A percentile compares a stretch with the other conserved stretches of the same genome.
These are phyloP conservation scores for Pisolithus tinctorius DNA, from an alignment of 768 basidiomycete species.

Conservation along the genomic window DNA sequence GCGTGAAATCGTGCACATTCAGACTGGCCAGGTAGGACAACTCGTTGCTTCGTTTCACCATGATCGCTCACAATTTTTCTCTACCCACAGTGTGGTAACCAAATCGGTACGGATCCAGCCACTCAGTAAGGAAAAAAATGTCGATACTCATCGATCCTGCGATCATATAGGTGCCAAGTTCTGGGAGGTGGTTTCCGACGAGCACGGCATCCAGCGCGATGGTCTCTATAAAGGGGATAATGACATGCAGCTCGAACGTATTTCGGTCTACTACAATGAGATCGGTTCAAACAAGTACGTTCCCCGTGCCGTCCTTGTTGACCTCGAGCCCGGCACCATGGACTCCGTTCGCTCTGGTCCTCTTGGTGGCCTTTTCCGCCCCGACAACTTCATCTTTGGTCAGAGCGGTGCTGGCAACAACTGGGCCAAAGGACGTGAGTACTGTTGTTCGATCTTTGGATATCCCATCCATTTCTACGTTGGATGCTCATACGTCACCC, in stretches of 20 bases:
- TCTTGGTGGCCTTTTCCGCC: constrained; percentile 88
- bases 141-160: constrained; percentile 14
- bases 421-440: constrained; percentile 99
- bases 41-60: not conserved
- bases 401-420: constrained; percentile 99
- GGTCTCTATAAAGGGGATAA: constrained; percentile 90
- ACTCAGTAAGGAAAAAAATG: constrained; percentile 6
- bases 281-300: constrained; percentile 95
- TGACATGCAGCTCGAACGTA: constrained; percentile 94
- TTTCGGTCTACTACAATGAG: constrained; percentile 98
- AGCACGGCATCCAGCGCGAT: constrained; percentile 93
- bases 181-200: constrained; percentile 98
- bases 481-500: not conserved
- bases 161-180: constrained; percentile 71
- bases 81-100: constrained; percentile 85
- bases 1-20: constrained; percentile 99
- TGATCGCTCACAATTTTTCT: constrained; percentile 22
- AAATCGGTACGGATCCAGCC: constrained; percentile 70
- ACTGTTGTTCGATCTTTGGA: not conserved
- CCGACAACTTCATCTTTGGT: constrained; percentile 97
- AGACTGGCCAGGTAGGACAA: constrained; percentile 86
- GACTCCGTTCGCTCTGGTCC: constrained; percentile 88
- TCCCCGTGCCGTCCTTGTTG: constrained; percentile 94
- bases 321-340: constrained; percentile 97
- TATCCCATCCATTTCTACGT: not conserved